These are phyloP conservation scores for Anisodus acutangulus DNA, from an alignment of 257 asterid genomes.

Conservation along the genomic window DNA sequence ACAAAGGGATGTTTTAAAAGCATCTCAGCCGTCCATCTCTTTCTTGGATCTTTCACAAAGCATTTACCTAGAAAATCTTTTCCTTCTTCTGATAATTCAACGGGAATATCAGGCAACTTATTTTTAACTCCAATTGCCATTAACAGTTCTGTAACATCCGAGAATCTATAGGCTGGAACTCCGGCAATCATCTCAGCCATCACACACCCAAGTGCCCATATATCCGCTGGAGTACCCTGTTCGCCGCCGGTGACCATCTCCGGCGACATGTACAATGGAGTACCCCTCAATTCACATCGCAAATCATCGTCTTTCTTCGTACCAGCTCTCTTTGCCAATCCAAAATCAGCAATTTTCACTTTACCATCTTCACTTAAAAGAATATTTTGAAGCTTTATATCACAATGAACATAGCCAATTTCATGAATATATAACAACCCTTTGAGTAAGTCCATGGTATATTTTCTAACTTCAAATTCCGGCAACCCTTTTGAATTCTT, in stretches of 20 bases:
- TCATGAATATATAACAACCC: constrained; percentile 66
- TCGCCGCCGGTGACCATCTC: constrained; percentile 71
- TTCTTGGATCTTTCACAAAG: constrained; percentile 61
- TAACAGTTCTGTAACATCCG: constrained; percentile 58
- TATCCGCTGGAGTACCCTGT: constrained; percentile 71
- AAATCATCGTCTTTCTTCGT: constrained; percentile 1
- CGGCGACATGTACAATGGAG: constrained; percentile 95
- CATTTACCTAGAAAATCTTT: constrained; percentile 65
- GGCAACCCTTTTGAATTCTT: constrained; percentile 45
- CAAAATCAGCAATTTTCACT: constrained; percentile 79
- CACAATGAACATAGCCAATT: constrained; percentile 79
- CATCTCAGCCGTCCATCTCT: constrained; percentile 98
- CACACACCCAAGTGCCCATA: constrained; percentile 87
- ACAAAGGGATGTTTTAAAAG: constrained; percentile 77
- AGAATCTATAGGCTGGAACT: constrained; percentile 54
- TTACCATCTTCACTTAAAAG: constrained; percentile 51
- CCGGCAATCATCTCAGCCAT: constrained; percentile 79
- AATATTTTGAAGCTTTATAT: constrained; percentile 79
- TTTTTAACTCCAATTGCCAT: constrained; percentile 69
- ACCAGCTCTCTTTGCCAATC: constrained; percentile 60
- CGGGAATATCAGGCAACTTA: constrained; percentile 65
- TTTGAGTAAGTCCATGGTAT: constrained; percentile 53
- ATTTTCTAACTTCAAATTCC: constrained; percentile 54
- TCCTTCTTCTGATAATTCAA: constrained; percentile 58
- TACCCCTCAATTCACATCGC: constrained; percentile 68